phyloP scores from a whole-genome alignment of 306 rosid species.

The Herpetospermum pedunculosum region DNA sequence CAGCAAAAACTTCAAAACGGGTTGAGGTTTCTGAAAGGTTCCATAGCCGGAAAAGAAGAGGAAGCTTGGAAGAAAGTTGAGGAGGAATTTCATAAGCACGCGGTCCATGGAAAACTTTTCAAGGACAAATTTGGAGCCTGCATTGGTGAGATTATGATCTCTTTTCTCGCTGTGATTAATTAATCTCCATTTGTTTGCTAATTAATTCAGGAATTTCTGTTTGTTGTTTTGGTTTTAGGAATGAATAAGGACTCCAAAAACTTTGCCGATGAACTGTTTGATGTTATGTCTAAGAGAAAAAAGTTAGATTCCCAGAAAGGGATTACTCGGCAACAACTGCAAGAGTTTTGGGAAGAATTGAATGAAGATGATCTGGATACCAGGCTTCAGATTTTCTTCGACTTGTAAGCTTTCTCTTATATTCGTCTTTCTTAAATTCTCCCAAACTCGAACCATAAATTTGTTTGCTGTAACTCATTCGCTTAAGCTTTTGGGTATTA shows the following conservation, averaged over 20 bases:
- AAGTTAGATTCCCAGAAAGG: slow-evolving; percentile 15
- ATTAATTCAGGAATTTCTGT: not conserved
- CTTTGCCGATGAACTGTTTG: slow-evolving; percentile 47
- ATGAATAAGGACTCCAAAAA: slow-evolving; percentile 42
- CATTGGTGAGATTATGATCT: slow-evolving; percentile 35
- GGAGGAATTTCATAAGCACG: slow-evolving; percentile 30
- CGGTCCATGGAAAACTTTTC: slow-evolving; percentile 28
- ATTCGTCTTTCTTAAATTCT: not conserved
- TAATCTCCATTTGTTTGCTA: not conserved
- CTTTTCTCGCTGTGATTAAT: not conserved
- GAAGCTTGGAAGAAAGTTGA: slow-evolving; percentile 55
- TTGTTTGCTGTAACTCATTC: too few species aligned
- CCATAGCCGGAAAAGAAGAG: slow-evolving; percentile 49
- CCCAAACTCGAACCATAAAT: not conserved
- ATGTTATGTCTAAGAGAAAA: slow-evolving; percentile 38
- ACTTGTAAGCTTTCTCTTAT: slow-evolving; percentile 28
- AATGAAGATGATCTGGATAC: slow-evolving; percentile 31
- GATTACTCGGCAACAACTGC: slow-evolving; percentile 20
- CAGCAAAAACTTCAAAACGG: slow-evolving; percentile 36
- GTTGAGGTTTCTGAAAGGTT: slow-evolving; percentile 60
- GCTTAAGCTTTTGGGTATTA: not conserved
- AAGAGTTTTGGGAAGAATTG: slow-evolving; percentile 46
- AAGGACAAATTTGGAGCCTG: slow-evolving; percentile 72
- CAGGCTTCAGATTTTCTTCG: slow-evolving; percentile 55
- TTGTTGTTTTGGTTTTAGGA: slow-evolving; percentile 18